Evolutionary conservation across 2,329 filamentous ascomycete genomes (phyloP).

Genomic region (Chaetomiaceae sp.): DNA sequence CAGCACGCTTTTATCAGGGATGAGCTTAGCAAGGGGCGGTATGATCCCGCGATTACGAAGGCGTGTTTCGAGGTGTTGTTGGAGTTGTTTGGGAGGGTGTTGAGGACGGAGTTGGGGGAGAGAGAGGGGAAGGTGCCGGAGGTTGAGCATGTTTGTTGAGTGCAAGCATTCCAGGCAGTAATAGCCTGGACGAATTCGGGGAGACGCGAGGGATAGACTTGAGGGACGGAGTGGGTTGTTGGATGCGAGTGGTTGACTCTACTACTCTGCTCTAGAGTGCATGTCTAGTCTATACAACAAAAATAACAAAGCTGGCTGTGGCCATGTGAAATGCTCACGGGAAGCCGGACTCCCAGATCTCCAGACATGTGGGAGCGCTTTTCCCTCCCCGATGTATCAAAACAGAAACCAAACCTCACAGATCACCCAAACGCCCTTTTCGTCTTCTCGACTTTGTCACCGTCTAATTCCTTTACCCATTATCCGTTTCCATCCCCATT

Average conservation of each 20-base stretch:
- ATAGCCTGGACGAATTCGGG: too few species aligned
- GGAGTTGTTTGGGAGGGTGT: slow-evolving; percentile 73
- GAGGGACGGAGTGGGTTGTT: neutral
- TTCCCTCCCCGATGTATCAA: too few species aligned
- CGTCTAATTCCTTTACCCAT: too few species aligned
- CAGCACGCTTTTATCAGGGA: slow-evolving; percentile 95
- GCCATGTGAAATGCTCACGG: neutral
- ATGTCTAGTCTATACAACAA: neutral
- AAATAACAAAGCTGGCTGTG: neutral
- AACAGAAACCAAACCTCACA: too few species aligned
- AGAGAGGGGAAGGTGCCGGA: slow-evolving; percentile 56
- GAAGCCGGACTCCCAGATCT: neutral
- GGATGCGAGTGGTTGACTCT: neutral
- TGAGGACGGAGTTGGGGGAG: slow-evolving; percentile 75
- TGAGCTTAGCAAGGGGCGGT: slow-evolving; percentile 88
- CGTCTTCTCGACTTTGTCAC: too few species aligned
- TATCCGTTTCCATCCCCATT: neutral
- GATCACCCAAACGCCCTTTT: too few species aligned
- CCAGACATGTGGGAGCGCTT: neutral
- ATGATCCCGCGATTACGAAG: slow-evolving; percentile 81
- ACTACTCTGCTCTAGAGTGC: neutral
- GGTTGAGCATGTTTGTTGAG: slow-evolving; percentile 69
- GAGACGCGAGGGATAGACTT: neutral
- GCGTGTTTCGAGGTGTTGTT: slow-evolving; percentile 88
- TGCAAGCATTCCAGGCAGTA: too few species aligned